Evolutionary conservation across 148 eudicot genomes (phyloP).

Genomic region (Pouteria glomerata): DNA sequence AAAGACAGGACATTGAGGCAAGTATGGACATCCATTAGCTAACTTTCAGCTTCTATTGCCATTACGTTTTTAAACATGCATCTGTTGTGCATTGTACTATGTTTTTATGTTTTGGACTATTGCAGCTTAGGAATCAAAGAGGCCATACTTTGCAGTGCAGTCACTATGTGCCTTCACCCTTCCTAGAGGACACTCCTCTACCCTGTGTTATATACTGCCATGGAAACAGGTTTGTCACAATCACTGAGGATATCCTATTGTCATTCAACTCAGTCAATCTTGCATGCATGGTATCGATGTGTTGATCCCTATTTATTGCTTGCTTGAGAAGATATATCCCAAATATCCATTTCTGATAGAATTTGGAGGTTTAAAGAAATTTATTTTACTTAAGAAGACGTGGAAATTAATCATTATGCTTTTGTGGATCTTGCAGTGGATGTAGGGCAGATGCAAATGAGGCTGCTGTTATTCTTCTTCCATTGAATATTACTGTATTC

Average conservation of each 20-base stretch:
- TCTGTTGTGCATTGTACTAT: not conserved
- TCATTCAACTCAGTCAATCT: not conserved
- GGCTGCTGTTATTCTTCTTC: constrained; percentile 87
- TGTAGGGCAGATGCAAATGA: constrained; percentile 93
- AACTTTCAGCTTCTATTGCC: constrained; percentile 1
- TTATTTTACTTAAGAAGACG: not conserved
- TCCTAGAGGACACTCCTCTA: constrained; percentile 57
- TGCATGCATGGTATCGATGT: not conserved
- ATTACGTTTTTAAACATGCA: not conserved
- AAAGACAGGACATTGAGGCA: constrained; percentile 89
- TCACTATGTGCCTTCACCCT: constrained; percentile 71
- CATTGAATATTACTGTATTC: constrained; percentile 75
- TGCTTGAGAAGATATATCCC: not conserved
- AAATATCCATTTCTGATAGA: not conserved
- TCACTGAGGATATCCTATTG: not conserved
- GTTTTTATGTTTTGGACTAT: constrained; percentile 4
- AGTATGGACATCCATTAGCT: constrained; percentile 48
- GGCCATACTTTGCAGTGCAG: constrained; percentile 77
- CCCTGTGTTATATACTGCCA: constrained; percentile 95
- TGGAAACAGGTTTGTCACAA: constrained; percentile 64
- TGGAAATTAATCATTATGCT: not conserved
- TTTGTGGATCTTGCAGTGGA: constrained; percentile 53
- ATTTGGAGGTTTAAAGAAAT: not conserved
- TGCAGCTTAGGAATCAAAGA: constrained; percentile 78
- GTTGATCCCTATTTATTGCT: not conserved